phyloP scores from a whole-genome alignment of 2,329 filamentous ascomycete genomes.

The Alternaria sp. region DNA sequence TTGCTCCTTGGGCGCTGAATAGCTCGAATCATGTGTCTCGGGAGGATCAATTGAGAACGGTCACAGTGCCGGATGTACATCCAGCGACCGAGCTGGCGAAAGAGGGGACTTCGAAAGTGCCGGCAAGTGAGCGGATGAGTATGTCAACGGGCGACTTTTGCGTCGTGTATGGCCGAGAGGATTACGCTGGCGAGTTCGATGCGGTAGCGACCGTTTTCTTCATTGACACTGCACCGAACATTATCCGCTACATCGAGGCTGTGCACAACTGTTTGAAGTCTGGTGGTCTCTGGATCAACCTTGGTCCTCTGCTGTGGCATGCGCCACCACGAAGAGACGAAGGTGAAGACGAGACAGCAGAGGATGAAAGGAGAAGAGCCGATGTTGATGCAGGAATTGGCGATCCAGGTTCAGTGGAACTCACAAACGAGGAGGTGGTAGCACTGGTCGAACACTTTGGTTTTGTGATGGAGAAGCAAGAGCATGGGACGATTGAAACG shows the following conservation, averaged over 20 bases:
- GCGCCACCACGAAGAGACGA: slow-evolving; percentile 71
- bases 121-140: slow-evolving; percentile 72
- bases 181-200: slow-evolving; percentile 70
- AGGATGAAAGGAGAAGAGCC: slow-evolving; percentile 21
- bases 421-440: slow-evolving; percentile 87
- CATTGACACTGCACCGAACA: slow-evolving; percentile 93
- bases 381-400: slow-evolving; percentile 68
- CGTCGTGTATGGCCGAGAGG: slow-evolving; percentile 74
- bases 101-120: slow-evolving; percentile 15
- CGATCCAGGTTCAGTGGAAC: slow-evolving; percentile 87
- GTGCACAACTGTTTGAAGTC: slow-evolving; percentile 77
- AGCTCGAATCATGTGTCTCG: slow-evolving; percentile 86
- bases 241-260: slow-evolving; percentile 87
- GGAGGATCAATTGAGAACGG: slow-evolving; percentile 74
- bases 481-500: slow-evolving; percentile 64
- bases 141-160: slow-evolving; percentile 96
- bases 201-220: slow-evolving; percentile 93
- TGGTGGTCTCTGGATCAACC: slow-evolving; percentile 84
- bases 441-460: slow-evolving; percentile 75
- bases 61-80: slow-evolving; percentile 77
- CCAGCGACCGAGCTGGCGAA: slow-evolving; percentile 48
- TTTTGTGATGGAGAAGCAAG: slow-evolving; percentile 72
- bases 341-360: neutral
- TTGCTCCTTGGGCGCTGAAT: slow-evolving; percentile 85
- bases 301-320: slow-evolving; percentile 93